Evolutionary conservation across 2,329 filamentous ascomycete species (phyloP).

Genomic region (Aspergillus luchuensis): DNA sequence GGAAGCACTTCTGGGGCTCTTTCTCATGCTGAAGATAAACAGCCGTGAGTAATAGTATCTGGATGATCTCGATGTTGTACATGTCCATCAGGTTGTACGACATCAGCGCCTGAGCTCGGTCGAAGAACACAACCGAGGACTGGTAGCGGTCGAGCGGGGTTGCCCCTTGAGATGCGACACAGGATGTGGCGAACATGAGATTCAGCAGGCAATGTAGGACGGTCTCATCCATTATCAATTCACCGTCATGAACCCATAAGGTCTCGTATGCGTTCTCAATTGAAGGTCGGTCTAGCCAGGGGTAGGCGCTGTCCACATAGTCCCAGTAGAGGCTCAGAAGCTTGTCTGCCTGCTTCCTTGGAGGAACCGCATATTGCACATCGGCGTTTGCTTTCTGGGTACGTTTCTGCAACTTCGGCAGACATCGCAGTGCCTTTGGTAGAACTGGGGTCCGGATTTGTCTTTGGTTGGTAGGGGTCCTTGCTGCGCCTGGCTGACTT

Average conservation of each 20-base stretch:
- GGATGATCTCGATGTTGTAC: conserved; percentile 1
- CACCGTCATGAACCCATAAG: not conserved
- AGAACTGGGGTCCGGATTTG: not conserved
- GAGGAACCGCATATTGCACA: not conserved
- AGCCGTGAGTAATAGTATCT: not conserved
- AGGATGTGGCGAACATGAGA: conserved; percentile 17
- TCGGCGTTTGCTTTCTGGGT: not conserved
- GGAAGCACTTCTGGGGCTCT: conserved; percentile 1
- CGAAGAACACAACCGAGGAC: not conserved
- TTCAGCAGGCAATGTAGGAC: conserved; percentile 18
- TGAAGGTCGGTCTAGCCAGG: not conserved
- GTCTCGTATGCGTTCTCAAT: conserved; percentile 1
- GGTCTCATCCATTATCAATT: conserved; percentile 15
- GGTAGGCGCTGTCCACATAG: conserved; percentile 2
- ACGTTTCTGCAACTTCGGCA: not conserved
- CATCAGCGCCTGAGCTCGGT: not conserved
- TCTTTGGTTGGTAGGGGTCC: not conserved
- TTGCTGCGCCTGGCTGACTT: not conserved
- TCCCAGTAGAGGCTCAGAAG: conserved; percentile 1
- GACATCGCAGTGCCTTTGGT: not conserved
- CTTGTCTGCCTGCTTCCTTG: not conserved
- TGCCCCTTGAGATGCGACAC: conserved; percentile 14
- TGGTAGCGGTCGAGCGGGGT: not conserved
- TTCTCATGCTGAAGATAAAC: conserved; percentile 1
- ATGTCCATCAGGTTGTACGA: not conserved